Conservation (phyloP, 2,329 filamentous ascomycete species). For the Calonectria pseudoreteaudii region DNA sequence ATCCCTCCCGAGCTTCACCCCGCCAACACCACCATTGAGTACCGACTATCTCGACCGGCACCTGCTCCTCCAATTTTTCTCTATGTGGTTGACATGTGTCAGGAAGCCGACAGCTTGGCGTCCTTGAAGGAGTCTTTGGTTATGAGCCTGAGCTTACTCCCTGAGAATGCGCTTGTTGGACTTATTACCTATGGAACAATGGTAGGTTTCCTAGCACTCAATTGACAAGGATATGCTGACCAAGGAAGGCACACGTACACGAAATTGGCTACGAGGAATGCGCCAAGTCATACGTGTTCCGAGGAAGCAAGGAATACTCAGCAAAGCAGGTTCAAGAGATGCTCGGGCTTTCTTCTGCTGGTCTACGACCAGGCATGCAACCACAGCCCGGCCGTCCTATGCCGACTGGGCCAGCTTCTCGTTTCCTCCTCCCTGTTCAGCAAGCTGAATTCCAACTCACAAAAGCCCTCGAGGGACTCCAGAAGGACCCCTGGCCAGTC, state of each 20-base stretch:
- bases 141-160: slow-evolving; percentile 85
- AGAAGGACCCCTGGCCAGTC: slow-evolving; percentile 98
- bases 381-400: slow-evolving; percentile 80
- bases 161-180: slow-evolving; percentile 84
- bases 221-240: slow-evolving; percentile 33
- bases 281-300: slow-evolving; percentile 98
- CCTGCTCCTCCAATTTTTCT: slow-evolving; percentile 88
- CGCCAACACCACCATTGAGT: slow-evolving; percentile 90
- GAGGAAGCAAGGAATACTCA: slow-evolving; percentile 97
- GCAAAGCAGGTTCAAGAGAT: slow-evolving; percentile 99
- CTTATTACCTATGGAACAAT: slow-evolving; percentile 93
- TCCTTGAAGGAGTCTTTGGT: slow-evolving; percentile 88
- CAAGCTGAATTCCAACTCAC: slow-evolving; percentile 98
- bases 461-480: slow-evolving; percentile 92
- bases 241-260: slow-evolving; percentile 84
- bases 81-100: slow-evolving; percentile 89
- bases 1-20: slow-evolving; percentile 88
- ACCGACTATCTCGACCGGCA: slow-evolving; percentile 83
- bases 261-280: slow-evolving; percentile 98
- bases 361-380: slow-evolving; percentile 79
- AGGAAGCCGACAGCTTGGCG: slow-evolving; percentile 87
- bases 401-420: slow-evolving; percentile 82
- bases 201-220: slow-evolving; percentile 61
- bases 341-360: slow-evolving; percentile 83
- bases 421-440: slow-evolving; percentile 93